Evolutionary conservation across 2,329 filamentous ascomycete genomes (phyloP).

Genomic region (Ascomycota sp.): DNA sequence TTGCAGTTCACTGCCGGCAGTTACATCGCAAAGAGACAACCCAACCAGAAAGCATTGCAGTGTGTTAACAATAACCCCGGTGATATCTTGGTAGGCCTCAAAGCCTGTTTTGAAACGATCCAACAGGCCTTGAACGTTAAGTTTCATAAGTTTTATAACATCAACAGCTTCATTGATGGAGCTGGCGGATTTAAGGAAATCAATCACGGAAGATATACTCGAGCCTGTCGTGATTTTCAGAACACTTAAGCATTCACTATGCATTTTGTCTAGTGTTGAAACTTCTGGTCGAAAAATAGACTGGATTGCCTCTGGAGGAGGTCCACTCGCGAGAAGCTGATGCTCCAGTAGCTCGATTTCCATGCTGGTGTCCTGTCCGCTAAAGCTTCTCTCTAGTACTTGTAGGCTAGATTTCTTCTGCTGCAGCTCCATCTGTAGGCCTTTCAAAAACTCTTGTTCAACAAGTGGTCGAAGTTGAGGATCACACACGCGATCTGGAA

Average conservation of each 20-base stretch:
- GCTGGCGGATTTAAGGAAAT: conserved; percentile 6
- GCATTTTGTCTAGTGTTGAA: conserved; percentile 50
- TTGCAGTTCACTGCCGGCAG: conserved; percentile 21
- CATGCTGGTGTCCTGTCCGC: conserved; percentile 46
- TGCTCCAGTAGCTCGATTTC: conserved; percentile 42
- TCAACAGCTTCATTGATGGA: conserved; percentile 5
- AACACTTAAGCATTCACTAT: conserved; percentile 66
- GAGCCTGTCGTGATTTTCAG: conserved; percentile 40
- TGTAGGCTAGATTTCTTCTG: conserved; percentile 38
- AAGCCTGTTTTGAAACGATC: conserved; percentile 49
- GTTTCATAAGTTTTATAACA: conserved; percentile 28
- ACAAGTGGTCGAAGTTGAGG: conserved; percentile 48
- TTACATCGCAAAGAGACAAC: conserved; percentile 35
- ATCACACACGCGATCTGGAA: conserved; percentile 74
- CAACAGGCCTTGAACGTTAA: conserved; percentile 47
- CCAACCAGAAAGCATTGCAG: conserved; percentile 62
- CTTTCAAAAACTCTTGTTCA: conserved; percentile 35
- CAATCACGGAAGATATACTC: conserved; percentile 17
- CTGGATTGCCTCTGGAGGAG: conserved; percentile 40
- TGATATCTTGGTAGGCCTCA: conserved; percentile 69
- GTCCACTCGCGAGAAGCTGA: conserved; percentile 43
- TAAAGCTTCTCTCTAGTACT: conserved; percentile 45
- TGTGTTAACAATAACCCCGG: conserved; percentile 56
- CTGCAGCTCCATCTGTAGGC: conserved; percentile 33
- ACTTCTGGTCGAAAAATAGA: conserved; percentile 50